phyloP scores from a whole-genome alignment of 73 alveolate species.

The Paraurostyla sp. region DNA sequence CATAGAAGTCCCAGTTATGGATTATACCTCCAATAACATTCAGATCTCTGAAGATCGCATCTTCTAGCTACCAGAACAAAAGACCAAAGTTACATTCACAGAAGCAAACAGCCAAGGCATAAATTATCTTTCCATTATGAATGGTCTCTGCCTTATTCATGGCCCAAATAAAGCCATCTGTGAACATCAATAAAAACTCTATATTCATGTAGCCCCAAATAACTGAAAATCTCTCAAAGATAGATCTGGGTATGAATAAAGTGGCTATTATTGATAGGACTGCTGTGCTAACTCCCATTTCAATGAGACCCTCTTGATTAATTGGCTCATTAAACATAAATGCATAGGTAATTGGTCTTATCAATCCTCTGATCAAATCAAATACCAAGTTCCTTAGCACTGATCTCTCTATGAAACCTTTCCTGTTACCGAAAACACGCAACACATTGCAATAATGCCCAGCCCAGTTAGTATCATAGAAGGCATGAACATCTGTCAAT shows the following conservation, averaged over 20 bases:
- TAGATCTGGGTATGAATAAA: background rate
- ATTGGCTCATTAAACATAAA: background rate
- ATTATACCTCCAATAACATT: constrained; percentile 29
- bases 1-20: constrained; percentile 49
- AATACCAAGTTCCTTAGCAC: constrained; percentile 11
- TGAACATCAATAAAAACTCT: constrained; percentile 27
- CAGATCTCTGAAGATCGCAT: background rate
- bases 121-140: background rate
- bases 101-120: background rate
- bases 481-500: background rate
- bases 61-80: constrained; percentile 8
- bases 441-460: background rate
- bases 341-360: background rate
- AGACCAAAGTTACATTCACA: background rate
- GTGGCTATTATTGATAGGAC: background rate
- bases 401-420: constrained; percentile 24
- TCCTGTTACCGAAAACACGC: background rate
- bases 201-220: constrained; percentile 9
- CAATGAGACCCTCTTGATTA: background rate
- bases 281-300: background rate
- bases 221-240: background rate
- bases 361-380: constrained; percentile 8
- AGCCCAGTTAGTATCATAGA: background rate
- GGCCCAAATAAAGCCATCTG: constrained; percentile 10
- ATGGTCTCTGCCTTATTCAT: constrained; percentile 3